Evolutionary conservation across 306 rosid genomes (phyloP).

Genomic region (Pterocarpus santalinus): DNA sequence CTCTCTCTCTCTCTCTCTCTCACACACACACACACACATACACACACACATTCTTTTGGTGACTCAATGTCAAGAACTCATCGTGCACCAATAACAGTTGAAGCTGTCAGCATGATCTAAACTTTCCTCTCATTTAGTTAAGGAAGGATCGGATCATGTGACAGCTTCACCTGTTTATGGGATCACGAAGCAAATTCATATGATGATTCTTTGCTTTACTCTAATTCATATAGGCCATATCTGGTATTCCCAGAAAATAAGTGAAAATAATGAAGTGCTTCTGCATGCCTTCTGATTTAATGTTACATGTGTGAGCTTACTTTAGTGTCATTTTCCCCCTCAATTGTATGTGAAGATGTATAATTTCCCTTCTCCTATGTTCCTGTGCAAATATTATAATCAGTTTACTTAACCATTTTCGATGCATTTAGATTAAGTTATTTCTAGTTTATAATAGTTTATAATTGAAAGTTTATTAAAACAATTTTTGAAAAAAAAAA

Average conservation of each 20-base stretch:
- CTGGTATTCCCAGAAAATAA: background rate
- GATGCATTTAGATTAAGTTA: too few relatives aligned
- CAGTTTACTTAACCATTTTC: background rate
- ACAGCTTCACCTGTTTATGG: constrained; percentile 81
- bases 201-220: background rate
- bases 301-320: background rate
- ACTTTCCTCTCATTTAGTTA: constrained; percentile 55
- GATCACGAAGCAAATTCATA: constrained; percentile 51
- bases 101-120: constrained; percentile 95
- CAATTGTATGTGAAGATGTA: background rate
- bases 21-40: background rate
- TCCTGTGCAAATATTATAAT: background rate
- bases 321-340: background rate
- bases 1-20: background rate
- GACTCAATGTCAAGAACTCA: constrained; percentile 4
- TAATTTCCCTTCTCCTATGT: background rate
- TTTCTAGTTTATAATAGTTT: too few relatives aligned
- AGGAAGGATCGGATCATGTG: constrained; percentile 84
- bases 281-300: background rate
- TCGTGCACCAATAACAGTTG: constrained; percentile 73
- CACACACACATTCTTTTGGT: background rate
- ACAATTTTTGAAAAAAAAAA: too few relatives aligned
- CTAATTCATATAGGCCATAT: background rate
- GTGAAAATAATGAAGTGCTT: background rate
- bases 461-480: too few relatives aligned